phyloP scores from a whole-genome alignment of 1,284 basidiomycete genomes.

The Ustilago shanxiensis region DNA sequence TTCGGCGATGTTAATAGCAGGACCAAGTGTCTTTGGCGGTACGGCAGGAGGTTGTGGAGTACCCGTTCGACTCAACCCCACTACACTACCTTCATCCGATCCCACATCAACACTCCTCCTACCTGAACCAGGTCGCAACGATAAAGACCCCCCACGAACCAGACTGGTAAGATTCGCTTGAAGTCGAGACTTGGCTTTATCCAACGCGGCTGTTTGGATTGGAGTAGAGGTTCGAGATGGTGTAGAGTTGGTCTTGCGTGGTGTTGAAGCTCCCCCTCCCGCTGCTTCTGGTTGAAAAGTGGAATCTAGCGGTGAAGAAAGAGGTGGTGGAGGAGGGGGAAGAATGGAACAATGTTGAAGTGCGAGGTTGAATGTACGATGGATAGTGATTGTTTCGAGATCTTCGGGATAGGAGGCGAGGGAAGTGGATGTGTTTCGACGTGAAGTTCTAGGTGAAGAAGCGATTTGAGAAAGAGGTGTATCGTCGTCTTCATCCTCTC shows the following conservation, averaged over 20 bases:
- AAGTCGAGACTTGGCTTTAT: slow-evolving; percentile 19
- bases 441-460: slow-evolving; percentile 6
- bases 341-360: slow-evolving; percentile 30
- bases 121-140: neutral
- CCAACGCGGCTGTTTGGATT: neutral
- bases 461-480: slow-evolving; percentile 38
- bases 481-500: slow-evolving; percentile 40
- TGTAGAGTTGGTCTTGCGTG: neutral
- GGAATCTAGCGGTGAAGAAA: neutral
- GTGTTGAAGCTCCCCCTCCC: neutral
- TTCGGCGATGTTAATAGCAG: neutral
- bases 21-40: slow-evolving; percentile 16
- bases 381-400: neutral
- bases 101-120: neutral
- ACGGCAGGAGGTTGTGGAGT: slow-evolving; percentile 7
- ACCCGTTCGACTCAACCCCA: neutral
- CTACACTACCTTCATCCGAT: neutral
- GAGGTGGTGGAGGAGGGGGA: neutral
- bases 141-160: slow-evolving; percentile 21
- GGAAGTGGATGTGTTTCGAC: neutral
- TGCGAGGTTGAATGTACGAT: slow-evolving; percentile 10
- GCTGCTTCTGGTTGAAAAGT: neutral
- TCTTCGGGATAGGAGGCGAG: neutral
- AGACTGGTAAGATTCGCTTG: slow-evolving; percentile 35
- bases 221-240: slow-evolving; percentile 14